These are phyloP conservation scores for Nothomitra cinnamomea DNA, from an alignment of 2,329 filamentous ascomycete genomes.

Conservation along the genomic window DNA sequence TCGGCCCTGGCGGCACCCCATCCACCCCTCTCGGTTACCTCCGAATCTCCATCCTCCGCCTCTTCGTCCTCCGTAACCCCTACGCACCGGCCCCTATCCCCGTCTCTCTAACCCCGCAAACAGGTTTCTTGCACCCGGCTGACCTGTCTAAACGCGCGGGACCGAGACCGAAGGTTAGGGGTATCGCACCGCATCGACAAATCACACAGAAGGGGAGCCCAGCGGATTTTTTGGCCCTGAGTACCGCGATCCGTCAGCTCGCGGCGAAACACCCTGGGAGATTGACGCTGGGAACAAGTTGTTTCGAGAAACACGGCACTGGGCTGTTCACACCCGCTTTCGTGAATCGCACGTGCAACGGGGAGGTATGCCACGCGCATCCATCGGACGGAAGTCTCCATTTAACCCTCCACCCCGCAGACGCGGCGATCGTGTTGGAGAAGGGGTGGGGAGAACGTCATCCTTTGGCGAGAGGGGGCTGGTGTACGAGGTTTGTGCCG, in stretches of 20 bases:
- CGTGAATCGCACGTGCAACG: slow-evolving; percentile 52
- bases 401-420: slow-evolving; percentile 61
- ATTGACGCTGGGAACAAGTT: slow-evolving; percentile 44
- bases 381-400: slow-evolving; percentile 62
- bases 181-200: slow-evolving; percentile 71
- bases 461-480: slow-evolving; percentile 47
- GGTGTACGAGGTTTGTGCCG: slow-evolving; percentile 51
- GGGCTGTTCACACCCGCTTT: slow-evolving; percentile 54
- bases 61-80: slow-evolving; percentile 57
- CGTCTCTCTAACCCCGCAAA: slow-evolving; percentile 31
- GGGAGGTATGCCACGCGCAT: slow-evolving; percentile 73
- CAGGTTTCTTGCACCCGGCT: slow-evolving; percentile 38
- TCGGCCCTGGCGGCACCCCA: slow-evolving; percentile 69
- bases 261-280: slow-evolving; percentile 25
- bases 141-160: slow-evolving; percentile 45
- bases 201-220: slow-evolving; percentile 45
- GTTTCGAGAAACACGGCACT: slow-evolving; percentile 67
- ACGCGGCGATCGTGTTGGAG: slow-evolving; percentile 53
- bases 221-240: slow-evolving; percentile 38
- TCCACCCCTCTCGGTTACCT: slow-evolving; percentile 57
- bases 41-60: slow-evolving; percentile 51
- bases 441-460: slow-evolving; percentile 64
- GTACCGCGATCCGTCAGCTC: slow-evolving; percentile 35
- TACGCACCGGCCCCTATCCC: slow-evolving; percentile 40
- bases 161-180: slow-evolving; percentile 47